Percentiles rank a stretch among this genome's conserved stretches.
These are phyloP conservation scores for Colletotrichum neosansevieriae DNA, from an alignment of 2,329 filamentous ascomycete genomes.

Conservation along the genomic window DNA sequence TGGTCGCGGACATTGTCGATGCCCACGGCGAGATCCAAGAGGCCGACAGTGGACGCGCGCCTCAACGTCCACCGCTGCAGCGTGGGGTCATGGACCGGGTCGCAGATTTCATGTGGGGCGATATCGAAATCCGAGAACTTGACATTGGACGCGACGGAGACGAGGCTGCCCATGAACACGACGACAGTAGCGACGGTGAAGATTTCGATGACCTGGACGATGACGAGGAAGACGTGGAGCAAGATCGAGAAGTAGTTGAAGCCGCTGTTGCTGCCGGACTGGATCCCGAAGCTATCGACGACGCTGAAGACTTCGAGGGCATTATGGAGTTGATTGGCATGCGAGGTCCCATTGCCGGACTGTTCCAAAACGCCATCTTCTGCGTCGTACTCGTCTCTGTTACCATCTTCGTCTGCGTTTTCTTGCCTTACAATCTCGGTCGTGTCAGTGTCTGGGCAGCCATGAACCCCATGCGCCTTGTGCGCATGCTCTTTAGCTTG, in stretches of 20 bases:
- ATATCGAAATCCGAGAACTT: conserved; percentile 56
- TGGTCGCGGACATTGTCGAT: conserved; percentile 7
- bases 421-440: conserved; percentile 91
- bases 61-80: conserved; percentile 40
- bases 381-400: conserved; percentile 90
- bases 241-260: conserved; percentile 70
- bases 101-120: conserved; percentile 73
- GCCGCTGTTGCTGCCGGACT: conserved; percentile 76
- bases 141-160: conserved; percentile 46
- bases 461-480: conserved; percentile 82
- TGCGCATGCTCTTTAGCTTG: conserved; percentile 77
- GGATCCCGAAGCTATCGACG: conserved; percentile 81
- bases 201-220: conserved; percentile 49
- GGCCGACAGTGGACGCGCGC: conserved; percentile 24
- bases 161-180: conserved; percentile 66
- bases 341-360: conserved; percentile 88
- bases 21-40: conserved; percentile 14
- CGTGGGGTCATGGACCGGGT: conserved; percentile 57
- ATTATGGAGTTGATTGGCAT: conserved; percentile 97
- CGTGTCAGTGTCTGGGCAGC: conserved; percentile 84
- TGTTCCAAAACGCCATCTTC: conserved; percentile 96
- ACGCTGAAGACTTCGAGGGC: conserved; percentile 94
- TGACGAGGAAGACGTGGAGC: conserved; percentile 51
- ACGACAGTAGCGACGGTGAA: conserved; percentile 55
- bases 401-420: conserved; percentile 87